These are phyloP conservation scores for Lizonia empirigonia DNA, from an alignment of 2,329 filamentous ascomycete species.

Conservation along the genomic window DNA sequence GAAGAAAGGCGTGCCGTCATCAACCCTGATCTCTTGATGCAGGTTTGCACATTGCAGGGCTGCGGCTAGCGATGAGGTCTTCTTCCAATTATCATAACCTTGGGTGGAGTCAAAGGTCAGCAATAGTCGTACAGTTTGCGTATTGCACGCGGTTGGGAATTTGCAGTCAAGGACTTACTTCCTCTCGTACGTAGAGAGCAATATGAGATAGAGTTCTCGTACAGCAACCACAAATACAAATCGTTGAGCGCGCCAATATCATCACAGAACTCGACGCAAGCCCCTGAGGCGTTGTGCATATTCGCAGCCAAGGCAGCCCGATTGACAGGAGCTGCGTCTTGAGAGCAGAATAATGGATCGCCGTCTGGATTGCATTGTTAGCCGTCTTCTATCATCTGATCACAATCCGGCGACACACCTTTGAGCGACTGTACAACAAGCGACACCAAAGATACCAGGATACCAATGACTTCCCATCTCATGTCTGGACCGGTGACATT, in stretches of 20 bases:
- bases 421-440: constrained; percentile 42
- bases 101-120: background rate
- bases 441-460: constrained; percentile 47
- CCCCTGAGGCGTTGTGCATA: constrained; percentile 36
- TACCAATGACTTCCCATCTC: constrained; percentile 53
- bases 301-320: constrained; percentile 29
- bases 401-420: constrained; percentile 19
- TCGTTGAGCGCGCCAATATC: constrained; percentile 43
- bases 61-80: constrained; percentile 37
- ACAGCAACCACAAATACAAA: constrained; percentile 43
- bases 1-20: constrained; percentile 45
- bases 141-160: background rate
- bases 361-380: constrained; percentile 29
- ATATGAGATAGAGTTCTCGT: constrained; percentile 36
- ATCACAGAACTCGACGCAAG: constrained; percentile 43
- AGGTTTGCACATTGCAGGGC: constrained; percentile 46
- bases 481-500: constrained; percentile 48
- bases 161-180: constrained; percentile 24
- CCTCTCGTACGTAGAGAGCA: constrained; percentile 37
- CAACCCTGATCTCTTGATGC: constrained; percentile 42
- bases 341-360: constrained; percentile 40
- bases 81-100: constrained; percentile 42
- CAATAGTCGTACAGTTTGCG: background rate
- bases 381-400: background rate
- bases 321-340: constrained; percentile 36